These are phyloP conservation scores for Leishmania turanica DNA, from an alignment of 208 protist species.

Conservation along the genomic window DNA sequence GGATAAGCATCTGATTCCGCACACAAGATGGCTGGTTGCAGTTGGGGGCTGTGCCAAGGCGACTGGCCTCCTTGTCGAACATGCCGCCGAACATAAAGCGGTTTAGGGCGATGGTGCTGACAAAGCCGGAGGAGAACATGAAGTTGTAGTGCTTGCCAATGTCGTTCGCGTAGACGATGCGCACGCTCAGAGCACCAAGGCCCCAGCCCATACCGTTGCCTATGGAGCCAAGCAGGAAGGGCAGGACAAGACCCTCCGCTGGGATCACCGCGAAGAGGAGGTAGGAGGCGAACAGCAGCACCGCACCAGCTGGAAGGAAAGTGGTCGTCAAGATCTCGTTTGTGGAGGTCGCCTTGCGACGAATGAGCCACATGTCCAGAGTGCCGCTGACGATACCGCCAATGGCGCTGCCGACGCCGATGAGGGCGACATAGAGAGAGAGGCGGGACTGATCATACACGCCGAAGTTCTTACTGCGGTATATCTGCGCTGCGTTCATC, in stretches of 20 bases:
- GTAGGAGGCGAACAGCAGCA: slow-evolving; percentile 46
- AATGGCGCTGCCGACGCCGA: slow-evolving; percentile 70
- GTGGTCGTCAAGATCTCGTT: slow-evolving; percentile 51
- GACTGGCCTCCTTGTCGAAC: slow-evolving; percentile 57
- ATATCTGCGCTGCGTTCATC: slow-evolving; percentile 80
- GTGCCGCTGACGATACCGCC: slow-evolving; percentile 58
- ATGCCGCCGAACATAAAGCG: slow-evolving; percentile 83
- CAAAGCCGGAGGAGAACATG: slow-evolving; percentile 65
- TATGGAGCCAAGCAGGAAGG: slow-evolving; percentile 63
- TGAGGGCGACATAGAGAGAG: slow-evolving; percentile 68
- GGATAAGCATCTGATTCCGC: slow-evolving; percentile 67
- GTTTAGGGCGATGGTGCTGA: slow-evolving; percentile 74
- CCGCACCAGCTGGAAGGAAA: slow-evolving; percentile 44
- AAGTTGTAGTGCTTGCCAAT: slow-evolving; percentile 90
- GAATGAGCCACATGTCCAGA: slow-evolving; percentile 59
- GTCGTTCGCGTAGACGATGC: slow-evolving; percentile 72
- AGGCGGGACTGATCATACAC: slow-evolving; percentile 33
- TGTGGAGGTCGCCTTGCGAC: slow-evolving; percentile 27
- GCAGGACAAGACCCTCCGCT: slow-evolving; percentile 47
- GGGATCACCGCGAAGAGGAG: slow-evolving; percentile 66
- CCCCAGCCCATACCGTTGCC: slow-evolving; percentile 73
- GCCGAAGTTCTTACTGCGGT: slow-evolving; percentile 60
- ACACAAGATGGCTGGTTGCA: slow-evolving; percentile 61
- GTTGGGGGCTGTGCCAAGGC: slow-evolving; percentile 27
- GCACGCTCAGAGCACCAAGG: slow-evolving; percentile 50